Evolutionary conservation across 2,329 filamentous ascomycete species (phyloP).

Genomic region (Fusarium subtropicale): DNA sequence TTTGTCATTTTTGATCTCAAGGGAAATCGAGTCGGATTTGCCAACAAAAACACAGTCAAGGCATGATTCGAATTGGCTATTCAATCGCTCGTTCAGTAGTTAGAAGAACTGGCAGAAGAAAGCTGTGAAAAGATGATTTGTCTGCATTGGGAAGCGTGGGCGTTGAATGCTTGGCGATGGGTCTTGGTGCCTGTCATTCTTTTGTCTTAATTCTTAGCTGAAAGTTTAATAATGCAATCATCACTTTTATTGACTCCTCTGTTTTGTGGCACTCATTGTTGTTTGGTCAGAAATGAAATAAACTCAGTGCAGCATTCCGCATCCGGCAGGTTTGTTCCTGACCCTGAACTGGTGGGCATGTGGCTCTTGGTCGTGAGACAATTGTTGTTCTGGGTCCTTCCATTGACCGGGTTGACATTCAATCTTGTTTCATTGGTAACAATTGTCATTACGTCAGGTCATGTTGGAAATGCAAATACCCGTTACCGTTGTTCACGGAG

Average conservation of each 20-base stretch:
- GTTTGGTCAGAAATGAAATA: slow-evolving; percentile 1
- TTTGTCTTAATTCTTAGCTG: slow-evolving; percentile 16
- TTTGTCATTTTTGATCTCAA: slow-evolving; percentile 57
- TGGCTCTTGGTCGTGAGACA: not conserved
- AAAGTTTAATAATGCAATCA: slow-evolving; percentile 28
- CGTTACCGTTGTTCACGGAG: slow-evolving; percentile 1
- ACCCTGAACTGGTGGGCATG: not conserved
- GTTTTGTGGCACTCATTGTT: not conserved
- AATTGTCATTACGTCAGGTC: not conserved
- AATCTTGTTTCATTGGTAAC: not conserved
- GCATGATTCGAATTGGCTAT: not conserved
- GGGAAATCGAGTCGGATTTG: slow-evolving; percentile 52
- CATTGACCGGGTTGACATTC: not conserved
- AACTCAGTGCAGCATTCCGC: not conserved
- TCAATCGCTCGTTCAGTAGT: not conserved
- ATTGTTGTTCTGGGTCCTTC: not conserved
- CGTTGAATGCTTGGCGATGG: slow-evolving; percentile 24
- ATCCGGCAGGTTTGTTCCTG: slow-evolving; percentile 9
- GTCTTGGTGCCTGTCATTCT: slow-evolving; percentile 16
- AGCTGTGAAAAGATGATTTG: slow-evolving; percentile 7
- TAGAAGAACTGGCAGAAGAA: not conserved
- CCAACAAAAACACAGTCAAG: slow-evolving; percentile 51
- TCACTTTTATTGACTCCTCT: not conserved
- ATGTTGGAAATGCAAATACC: not conserved
- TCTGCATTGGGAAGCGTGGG: slow-evolving; percentile 40